Evolutionary conservation across 163 green algal genomes (phyloP).

Genomic region (Botryococcus braunii): DNA sequence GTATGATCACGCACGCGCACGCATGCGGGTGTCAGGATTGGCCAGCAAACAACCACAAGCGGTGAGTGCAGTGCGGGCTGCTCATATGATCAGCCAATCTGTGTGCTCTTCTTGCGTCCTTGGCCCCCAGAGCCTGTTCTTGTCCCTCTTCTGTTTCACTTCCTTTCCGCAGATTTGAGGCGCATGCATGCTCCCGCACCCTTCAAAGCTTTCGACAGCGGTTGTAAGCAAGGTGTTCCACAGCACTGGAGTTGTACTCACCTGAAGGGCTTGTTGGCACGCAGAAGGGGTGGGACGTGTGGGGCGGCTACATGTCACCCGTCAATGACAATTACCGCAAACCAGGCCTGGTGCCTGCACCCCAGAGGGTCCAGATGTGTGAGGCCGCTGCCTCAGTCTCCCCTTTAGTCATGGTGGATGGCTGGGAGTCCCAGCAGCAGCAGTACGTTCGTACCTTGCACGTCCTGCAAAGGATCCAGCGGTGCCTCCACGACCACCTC

Average conservation of each 20-base stretch:
- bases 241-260: no score
- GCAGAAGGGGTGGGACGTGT: conserved; percentile 56
- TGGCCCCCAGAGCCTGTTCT: no score
- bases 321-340: conserved; percentile 77
- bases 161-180: conserved; percentile 8
- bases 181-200: not conserved
- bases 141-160: not conserved
- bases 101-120: not conserved
- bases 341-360: conserved; percentile 40
- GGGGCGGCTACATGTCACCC: conserved; percentile 71
- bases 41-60: no score
- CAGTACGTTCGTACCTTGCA: conserved; percentile 66
- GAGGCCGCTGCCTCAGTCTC: conserved; percentile 40
- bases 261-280: conserved; percentile 3
- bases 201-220: conserved; percentile 4
- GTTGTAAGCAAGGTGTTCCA: no score
- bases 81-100: not conserved
- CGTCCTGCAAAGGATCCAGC: conserved; percentile 60
- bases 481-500: conserved; percentile 16
- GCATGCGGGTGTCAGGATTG: no score
- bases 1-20: no score
- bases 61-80: not conserved
- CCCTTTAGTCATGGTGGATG: conserved; percentile 75
- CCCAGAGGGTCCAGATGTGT: conserved; percentile 75
- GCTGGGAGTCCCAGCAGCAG: conserved; percentile 73